Percentiles rank a stretch among this genome's conserved stretches.
Evolutionary conservation across 352 stramenopile genomes (phyloP).

Genomic region (Phytophthora citrophthora): DNA sequence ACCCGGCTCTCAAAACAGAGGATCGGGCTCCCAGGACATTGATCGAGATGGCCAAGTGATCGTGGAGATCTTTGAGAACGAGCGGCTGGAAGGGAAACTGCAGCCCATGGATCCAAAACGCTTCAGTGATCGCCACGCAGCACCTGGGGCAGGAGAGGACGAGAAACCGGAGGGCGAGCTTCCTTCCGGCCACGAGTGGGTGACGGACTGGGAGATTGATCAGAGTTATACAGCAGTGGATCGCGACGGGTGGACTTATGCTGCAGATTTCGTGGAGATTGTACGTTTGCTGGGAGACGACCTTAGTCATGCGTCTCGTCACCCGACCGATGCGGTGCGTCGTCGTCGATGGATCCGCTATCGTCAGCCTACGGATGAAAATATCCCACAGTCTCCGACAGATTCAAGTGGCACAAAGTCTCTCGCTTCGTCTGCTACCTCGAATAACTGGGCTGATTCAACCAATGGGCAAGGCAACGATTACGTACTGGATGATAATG

Average conservation of each 20-base stretch:
- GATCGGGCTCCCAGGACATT: conserved; percentile 60
- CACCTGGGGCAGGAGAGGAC: conserved; percentile 63
- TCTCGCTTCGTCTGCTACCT: conserved; percentile 42
- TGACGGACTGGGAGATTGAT: conserved; percentile 86
- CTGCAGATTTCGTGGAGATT: conserved; percentile 80
- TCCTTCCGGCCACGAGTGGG: conserved; percentile 78
- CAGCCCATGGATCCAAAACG: conserved; percentile 71
- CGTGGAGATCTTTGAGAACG: conserved; percentile 88
- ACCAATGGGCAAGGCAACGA: conserved; percentile 39
- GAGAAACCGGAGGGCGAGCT: conserved; percentile 70
- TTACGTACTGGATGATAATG: conserved; percentile 63
- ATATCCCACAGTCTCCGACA: conserved; percentile 53
- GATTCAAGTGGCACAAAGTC: conserved; percentile 52
- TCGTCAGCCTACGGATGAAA: conserved; percentile 55
- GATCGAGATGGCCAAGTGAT: conserved; percentile 77
- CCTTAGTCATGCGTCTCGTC: conserved; percentile 81
- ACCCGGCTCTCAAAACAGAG: conserved; percentile 38
- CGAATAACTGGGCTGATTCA: conserved; percentile 63
- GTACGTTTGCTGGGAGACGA: conserved; percentile 80
- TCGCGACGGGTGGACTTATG: conserved; percentile 86
- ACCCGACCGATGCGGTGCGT: conserved; percentile 79
- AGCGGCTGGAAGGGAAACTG: conserved; percentile 81
- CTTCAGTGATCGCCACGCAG: conserved; percentile 71
- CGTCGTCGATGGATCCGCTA: conserved; percentile 85
- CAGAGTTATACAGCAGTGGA: conserved; percentile 82